Base-by-base conservation (phyloP, 345 rosid genomes). In the Rhizophora apiculata region DNA sequence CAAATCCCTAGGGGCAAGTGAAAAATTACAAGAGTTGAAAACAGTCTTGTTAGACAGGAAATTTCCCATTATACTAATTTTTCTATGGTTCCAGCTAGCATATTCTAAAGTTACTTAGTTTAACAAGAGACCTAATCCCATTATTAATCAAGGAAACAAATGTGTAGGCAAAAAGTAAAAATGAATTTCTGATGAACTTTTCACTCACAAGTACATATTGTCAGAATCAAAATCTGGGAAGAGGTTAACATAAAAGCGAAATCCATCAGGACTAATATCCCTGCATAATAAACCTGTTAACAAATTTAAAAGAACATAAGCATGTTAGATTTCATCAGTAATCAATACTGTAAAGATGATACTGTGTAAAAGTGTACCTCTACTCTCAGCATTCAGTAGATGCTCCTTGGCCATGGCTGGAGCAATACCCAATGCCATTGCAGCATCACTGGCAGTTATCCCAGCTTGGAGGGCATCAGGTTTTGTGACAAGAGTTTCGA, bases 381-480 rank as follows among this genome's bases (percentile, higher is more conserved):
- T 86, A 84, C 85, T 90, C 80, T 92, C 98, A 60, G 99, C 96
- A 65, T 87, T 78, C 56, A 92, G 82, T 76, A 95, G 96, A 76
- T 89, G 96, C 81, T 95, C 98, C 80, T 95, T 92, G 49, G 99
- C 99, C 98, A 95, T 85, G 63, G 99, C 98, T 66, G 99, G 98
- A 68, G 98, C 97, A 63, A 95, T 90, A 67, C 88, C 96, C 69
- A 92, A 77, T 30, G 91, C 86, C 82, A 90, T 87, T 68, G 97
- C 98, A 82, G 98, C 97, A 79, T 95, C 98, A 79, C 86, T 87
- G 61, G 98, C 89, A 71, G 89, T 87, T 81, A 92, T 80, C 22
- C 99, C 97, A 64, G 63, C 72, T 72, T 74, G 81, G 43, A 95
- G 84, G 77, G 87, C 80, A 71, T 87, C 94, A 0, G 94, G 76